Evolutionary conservation across 305 asterid genomes (phyloP).

Genomic region (Solanum hybrid): DNA sequence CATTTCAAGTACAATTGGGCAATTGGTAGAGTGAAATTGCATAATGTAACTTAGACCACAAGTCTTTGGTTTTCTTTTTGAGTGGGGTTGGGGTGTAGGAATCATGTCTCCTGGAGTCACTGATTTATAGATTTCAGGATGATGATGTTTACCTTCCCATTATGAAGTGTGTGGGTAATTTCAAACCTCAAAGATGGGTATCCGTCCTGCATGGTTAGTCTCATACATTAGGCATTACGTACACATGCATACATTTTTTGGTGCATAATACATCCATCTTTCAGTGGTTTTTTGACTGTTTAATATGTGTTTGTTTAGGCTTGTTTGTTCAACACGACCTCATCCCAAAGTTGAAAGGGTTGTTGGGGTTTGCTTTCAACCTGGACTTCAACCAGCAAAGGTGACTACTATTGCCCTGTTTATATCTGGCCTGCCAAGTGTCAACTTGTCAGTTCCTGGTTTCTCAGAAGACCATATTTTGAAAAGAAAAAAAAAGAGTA

Average conservation of each 20-base stretch:
- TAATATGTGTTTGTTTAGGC: conserved; percentile 32
- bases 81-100: background rate
- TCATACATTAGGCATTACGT: background rate
- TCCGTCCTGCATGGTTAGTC: background rate
- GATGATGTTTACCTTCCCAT: background rate
- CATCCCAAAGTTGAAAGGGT: conserved; percentile 69
- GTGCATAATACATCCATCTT: background rate
- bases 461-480: background rate
- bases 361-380: conserved; percentile 93
- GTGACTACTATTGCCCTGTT: conserved; percentile 23
- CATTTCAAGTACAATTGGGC: background rate
- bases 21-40: background rate
- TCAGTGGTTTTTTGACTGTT: background rate
- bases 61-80: background rate
- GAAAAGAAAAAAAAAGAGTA: background rate
- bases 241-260: background rate
- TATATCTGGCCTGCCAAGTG: background rate
- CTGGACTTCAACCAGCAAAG: conserved; percentile 92
- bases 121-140: background rate
- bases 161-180: background rate
- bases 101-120: background rate
- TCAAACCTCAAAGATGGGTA: background rate
- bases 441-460: background rate
- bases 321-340: conserved; percentile 60
- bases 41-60: background rate